Evolutionary conservation across 1,284 basidiomycete species (phyloP).

Genomic region (Ustilago cynodontis): DNA sequence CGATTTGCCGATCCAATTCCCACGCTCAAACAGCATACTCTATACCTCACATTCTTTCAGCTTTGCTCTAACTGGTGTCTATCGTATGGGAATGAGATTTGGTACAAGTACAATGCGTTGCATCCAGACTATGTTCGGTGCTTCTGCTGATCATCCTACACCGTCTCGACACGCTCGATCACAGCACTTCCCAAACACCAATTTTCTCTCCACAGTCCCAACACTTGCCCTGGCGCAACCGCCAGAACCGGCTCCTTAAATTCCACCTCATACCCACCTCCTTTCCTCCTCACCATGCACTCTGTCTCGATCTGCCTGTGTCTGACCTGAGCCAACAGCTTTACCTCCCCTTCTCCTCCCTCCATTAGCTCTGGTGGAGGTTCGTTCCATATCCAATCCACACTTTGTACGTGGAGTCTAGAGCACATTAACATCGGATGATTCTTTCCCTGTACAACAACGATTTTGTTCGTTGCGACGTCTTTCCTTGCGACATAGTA

Average conservation of each 20-base stretch:
- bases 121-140: not conserved
- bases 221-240: conserved; percentile 84
- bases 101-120: not conserved
- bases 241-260: conserved; percentile 78
- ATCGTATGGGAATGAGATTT: not conserved
- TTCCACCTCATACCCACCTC: conserved; percentile 51
- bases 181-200: conserved; percentile 87
- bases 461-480: conserved; percentile 75
- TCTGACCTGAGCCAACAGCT: conserved; percentile 80
- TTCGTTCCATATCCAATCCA: conserved; percentile 49
- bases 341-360: conserved; percentile 73
- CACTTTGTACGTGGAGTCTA: conserved; percentile 20
- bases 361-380: conserved; percentile 69
- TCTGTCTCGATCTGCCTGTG: conserved; percentile 77
- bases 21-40: not conserved
- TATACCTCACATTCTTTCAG: not conserved
- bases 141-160: conserved; percentile 30
- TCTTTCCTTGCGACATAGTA: conserved; percentile 86
- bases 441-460: conserved; percentile 81
- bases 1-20: not conserved
- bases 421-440: conserved; percentile 77
- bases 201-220: conserved; percentile 79
- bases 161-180: conserved; percentile 72
- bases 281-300: conserved; percentile 71
- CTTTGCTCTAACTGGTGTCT: not conserved